These are phyloP conservation scores for Fusarium annulatum DNA, from an alignment of 2,329 filamentous ascomycete species.

Conservation along the genomic window DNA sequence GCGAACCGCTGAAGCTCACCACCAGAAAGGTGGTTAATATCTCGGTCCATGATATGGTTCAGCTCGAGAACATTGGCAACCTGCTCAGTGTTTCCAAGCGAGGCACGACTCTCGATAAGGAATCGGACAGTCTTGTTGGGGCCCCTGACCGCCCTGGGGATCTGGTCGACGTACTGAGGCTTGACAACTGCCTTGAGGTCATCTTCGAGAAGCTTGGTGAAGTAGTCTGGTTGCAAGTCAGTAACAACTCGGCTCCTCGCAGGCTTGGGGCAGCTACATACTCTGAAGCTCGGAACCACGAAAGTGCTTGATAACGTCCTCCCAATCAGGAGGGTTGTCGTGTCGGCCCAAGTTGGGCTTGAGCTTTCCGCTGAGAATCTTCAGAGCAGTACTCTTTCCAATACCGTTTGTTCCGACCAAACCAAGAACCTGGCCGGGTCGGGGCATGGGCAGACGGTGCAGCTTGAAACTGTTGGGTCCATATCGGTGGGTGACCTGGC, in stretches of 20 bases:
- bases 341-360: slow-evolving; percentile 97
- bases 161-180: slow-evolving; percentile 99
- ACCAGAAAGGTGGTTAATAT: slow-evolving; percentile 90
- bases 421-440: slow-evolving; percentile 94
- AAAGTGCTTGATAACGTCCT: slow-evolving; percentile 98
- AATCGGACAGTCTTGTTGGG: slow-evolving; percentile 81
- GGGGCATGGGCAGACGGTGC: slow-evolving; percentile 93
- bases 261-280: slow-evolving; percentile 57
- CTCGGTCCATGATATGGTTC: slow-evolving; percentile 89
- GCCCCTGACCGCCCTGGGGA: slow-evolving; percentile 89
- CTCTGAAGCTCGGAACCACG: slow-evolving; percentile 97
- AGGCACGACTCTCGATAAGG: slow-evolving; percentile 79
- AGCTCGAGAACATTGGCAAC: slow-evolving; percentile 88
- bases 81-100: slow-evolving; percentile 83
- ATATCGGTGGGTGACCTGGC: slow-evolving; percentile 97
- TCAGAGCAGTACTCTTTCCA: slow-evolving; percentile 99
- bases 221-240: slow-evolving; percentile 74
- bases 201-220: slow-evolving; percentile 97
- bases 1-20: slow-evolving; percentile 98
- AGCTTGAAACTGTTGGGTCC: slow-evolving; percentile 99
- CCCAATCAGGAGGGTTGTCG: slow-evolving; percentile 98
- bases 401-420: slow-evolving; percentile 99
- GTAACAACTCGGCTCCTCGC: background rate
- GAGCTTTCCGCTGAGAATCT: slow-evolving; percentile 97
- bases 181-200: slow-evolving; percentile 98